phyloP scores from a whole-genome alignment of 2,329 filamentous ascomycete species.

The Ophiostoma piceae region DNA sequence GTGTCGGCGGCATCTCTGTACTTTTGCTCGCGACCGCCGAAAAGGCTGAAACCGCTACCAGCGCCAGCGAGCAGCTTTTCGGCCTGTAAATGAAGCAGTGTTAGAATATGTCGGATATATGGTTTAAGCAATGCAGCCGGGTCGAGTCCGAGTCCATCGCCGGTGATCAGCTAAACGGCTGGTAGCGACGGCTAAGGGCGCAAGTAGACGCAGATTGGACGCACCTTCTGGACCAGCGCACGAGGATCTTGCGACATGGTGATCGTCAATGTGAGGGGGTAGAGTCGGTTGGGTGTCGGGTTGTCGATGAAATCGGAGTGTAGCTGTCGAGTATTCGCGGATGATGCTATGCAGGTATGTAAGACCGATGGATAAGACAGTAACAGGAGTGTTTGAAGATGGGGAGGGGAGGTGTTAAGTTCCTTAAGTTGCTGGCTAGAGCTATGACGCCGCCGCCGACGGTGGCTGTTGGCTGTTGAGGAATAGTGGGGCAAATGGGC shows the following conservation, averaged over 20 bases:
- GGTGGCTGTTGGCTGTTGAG: constrained; percentile 8
- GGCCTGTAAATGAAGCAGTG: constrained; percentile 53
- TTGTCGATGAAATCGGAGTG: background rate
- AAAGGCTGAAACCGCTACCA: constrained; percentile 78
- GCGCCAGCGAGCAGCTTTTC: constrained; percentile 75
- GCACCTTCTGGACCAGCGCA: constrained; percentile 71
- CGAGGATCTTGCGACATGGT: constrained; percentile 57
- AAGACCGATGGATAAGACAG: background rate
- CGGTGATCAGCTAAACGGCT: background rate
- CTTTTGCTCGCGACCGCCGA: constrained; percentile 81
- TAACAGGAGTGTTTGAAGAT: constrained; percentile 10
- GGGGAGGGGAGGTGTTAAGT: constrained; percentile 3
- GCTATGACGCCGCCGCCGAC: constrained; percentile 18
- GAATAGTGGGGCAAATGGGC: background rate
- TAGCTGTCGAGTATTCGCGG: background rate
- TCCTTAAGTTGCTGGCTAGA: constrained; percentile 1
- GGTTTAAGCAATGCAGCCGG: background rate
- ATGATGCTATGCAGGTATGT: constrained; percentile 4
- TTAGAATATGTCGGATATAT: background rate
- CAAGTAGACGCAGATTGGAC: constrained; percentile 22
- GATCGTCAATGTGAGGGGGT: background rate
- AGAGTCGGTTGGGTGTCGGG: background rate
- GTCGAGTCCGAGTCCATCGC: background rate
- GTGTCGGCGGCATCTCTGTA: constrained; percentile 83
- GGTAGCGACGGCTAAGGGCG: background rate